Percentiles rank a stretch among this genome's conserved stretches.
Evolutionary conservation across 1,139 yeast species (phyloP).

Genomic region (Magnusiomyces fungicola): DNA sequence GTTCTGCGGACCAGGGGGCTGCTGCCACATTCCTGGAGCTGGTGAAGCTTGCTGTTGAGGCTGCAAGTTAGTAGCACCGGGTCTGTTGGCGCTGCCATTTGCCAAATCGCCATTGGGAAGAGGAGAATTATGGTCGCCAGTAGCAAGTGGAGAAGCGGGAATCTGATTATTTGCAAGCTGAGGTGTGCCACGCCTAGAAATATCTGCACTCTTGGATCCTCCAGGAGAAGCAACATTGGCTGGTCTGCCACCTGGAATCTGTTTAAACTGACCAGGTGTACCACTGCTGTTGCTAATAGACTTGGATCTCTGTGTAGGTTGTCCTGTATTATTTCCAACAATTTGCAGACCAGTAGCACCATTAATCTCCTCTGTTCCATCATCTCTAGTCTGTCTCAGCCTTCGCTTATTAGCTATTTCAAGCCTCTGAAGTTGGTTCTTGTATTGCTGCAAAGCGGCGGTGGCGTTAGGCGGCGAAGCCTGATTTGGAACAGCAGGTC

Average conservation of each 20-base stretch:
- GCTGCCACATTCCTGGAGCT: constrained; percentile 14
- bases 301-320: constrained; percentile 16
- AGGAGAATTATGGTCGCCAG: constrained; percentile 7
- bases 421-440: constrained; percentile 9
- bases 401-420: constrained; percentile 14
- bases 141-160: constrained; percentile 26
- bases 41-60: constrained; percentile 3
- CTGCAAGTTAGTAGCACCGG: constrained; percentile 8
- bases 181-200: constrained; percentile 24
- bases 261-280: constrained; percentile 14
- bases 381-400: constrained; percentile 20
- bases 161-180: constrained; percentile 28
- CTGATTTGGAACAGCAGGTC: constrained; percentile 13
- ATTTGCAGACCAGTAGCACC: constrained; percentile 11
- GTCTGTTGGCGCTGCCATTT: constrained; percentile 13
- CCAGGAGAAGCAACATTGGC: constrained; percentile 21
- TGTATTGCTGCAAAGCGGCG: constrained; percentile 10
- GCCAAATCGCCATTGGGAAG: constrained; percentile 11
- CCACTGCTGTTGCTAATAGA: constrained; percentile 9
- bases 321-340: no score
- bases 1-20: constrained; percentile 15
- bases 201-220: constrained; percentile 13
- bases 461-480: constrained; percentile 5
- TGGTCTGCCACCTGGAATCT: constrained; percentile 13
- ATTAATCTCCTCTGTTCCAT: constrained; percentile 31